Percentiles rank a stretch among this genome's conserved stretches.
Evolutionary conservation across 1,284 basidiomycete species (phyloP).

Genomic region (Pseudozyma thailandica): DNA sequence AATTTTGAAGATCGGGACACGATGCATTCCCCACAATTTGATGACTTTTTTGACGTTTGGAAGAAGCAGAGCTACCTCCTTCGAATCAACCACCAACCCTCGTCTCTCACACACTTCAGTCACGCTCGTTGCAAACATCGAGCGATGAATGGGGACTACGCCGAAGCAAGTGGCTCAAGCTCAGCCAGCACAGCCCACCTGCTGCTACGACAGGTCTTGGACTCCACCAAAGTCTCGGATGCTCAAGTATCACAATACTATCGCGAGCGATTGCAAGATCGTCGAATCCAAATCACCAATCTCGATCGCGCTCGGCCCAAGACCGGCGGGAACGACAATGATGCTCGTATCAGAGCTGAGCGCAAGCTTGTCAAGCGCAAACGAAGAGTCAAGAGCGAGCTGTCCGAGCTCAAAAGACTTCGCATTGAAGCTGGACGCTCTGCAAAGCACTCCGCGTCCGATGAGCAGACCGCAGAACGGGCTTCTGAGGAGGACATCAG

Average conservation of each 20-base stretch:
- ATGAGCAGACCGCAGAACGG: too few relatives aligned
- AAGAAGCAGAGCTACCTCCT: too few relatives aligned
- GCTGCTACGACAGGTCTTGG: slow-evolving; percentile 22
- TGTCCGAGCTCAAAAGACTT: slow-evolving; percentile 39
- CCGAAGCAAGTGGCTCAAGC: slow-evolving; percentile 23
- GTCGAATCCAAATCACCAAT: slow-evolving; percentile 49
- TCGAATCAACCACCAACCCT: background rate
- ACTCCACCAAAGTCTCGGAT: slow-evolving; percentile 21
- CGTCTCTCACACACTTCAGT: background rate
- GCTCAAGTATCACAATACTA: slow-evolving; percentile 36
- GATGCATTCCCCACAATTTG: background rate
- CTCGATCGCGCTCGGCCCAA: slow-evolving; percentile 46
- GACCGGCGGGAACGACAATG: slow-evolving; percentile 28
- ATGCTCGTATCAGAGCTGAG: slow-evolving; percentile 26
- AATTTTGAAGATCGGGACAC: background rate
- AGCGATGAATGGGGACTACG: slow-evolving; percentile 12
- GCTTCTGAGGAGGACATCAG: too few relatives aligned
- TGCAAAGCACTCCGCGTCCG: slow-evolving; percentile 6
- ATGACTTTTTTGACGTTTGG: slow-evolving; percentile 6
- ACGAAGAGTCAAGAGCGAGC: slow-evolving; percentile 41
- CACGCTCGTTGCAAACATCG: background rate
- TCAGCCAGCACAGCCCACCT: slow-evolving; percentile 20
- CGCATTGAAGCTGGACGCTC: slow-evolving; percentile 30
- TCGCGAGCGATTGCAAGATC: slow-evolving; percentile 41
- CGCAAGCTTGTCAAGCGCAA: slow-evolving; percentile 33